Conservation (phyloP, 2,329 filamentous ascomycete species). For the Verticillium albo-atrum region DNA sequence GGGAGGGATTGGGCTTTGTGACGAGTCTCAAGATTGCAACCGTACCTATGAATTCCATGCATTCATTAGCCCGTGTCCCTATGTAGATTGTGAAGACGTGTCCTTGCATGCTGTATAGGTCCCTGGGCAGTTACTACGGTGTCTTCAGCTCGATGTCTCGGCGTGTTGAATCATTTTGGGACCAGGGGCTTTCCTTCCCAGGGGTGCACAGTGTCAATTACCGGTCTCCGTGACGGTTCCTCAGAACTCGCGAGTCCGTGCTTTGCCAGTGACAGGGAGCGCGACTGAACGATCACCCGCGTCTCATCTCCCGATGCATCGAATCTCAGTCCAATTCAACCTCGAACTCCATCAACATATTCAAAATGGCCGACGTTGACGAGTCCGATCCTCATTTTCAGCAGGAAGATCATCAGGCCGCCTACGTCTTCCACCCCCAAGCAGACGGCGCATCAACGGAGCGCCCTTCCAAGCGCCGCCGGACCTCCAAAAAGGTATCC, state of each 20-base stretch:
- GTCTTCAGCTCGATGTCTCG: no score
- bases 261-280: neutral
- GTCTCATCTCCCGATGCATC: neutral
- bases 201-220: neutral
- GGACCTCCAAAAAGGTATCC: constrained; percentile 37
- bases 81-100: neutral
- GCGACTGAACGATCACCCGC: neutral
- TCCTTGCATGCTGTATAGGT: neutral
- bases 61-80: neutral
- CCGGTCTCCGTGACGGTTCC: neutral
- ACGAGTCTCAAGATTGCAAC: neutral
- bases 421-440: constrained; percentile 57
- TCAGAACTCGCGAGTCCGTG: neutral
- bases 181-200: no score
- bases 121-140: no score
- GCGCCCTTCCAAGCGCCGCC: constrained; percentile 53
- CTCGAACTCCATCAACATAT: neutral
- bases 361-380: neutral
- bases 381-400: neutral
- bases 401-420: constrained; percentile 47
- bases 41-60: neutral
- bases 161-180: no score
- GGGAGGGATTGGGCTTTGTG: neutral
- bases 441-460: constrained; percentile 19
- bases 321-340: neutral